Evolutionary conservation across 2,329 filamentous ascomycete species (phyloP), one percentile per base, ranked within the genome.

Genomic region (Hypoxylon sp.): DNA sequence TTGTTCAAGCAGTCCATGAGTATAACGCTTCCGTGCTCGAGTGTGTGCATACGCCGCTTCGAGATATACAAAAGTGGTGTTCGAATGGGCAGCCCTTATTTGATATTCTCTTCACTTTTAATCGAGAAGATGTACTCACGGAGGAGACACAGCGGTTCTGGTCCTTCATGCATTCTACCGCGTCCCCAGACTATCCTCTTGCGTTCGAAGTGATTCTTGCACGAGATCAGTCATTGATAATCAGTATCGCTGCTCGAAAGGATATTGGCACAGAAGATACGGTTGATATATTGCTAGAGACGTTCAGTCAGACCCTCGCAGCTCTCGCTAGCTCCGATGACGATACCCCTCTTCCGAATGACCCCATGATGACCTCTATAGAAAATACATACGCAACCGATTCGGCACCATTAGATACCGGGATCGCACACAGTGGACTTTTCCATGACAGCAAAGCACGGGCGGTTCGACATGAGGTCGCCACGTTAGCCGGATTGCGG

Each of bases 61-160:
- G 93, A 21, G 87, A 92, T 49, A 90, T 98, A 34, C 89, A 92
- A 74, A 97, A 93, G 77, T 97, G 93, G 90, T 90, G 89, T 70
- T 84, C 86, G 0, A 81, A 82, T 3, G 85, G 85, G 2, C 81
- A 86, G 45, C 83, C 87, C 0, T 79, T 95, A 2, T 97, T 98
- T 75, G 91, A 97, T 65, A 90, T 85, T 0, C 81, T 98, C 1
- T 97, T 98, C 72, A 91, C 93, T 0, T 97, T 95, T 75, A 92
- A 97, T 74, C 83, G 85, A 36, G 81, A 87, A 7, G 72, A 78
- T 0, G 68, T 74, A 0, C 63, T 73, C 0, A 61, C 74, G 0
- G 46, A 74, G n/a, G 68, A 77, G 2, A 72, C 79, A 2, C 60
- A 72, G 1, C 71, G 65, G 2, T 60, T 89, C 0, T 94, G 93